Percentiles rank a stretch among this genome's conserved stretches.
These are phyloP conservation scores for Plasmodium coatneyi DNA, from an alignment of 169 alveolate genomes.

Conservation along the genomic window DNA sequence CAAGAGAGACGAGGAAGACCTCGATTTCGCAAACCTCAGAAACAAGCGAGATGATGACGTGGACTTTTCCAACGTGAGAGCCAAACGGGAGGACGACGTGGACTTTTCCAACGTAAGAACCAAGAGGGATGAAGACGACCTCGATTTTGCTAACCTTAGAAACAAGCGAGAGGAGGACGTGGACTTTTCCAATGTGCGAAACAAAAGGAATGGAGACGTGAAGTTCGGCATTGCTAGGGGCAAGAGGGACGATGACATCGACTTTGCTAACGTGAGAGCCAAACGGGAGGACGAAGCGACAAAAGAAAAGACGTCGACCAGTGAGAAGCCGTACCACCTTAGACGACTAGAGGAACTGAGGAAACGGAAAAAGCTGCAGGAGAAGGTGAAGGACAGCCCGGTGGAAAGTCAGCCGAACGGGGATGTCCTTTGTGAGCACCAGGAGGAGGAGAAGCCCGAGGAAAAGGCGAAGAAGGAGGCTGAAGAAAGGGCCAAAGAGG, in stretches of 20 bases:
- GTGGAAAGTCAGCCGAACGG: too few relatives aligned
- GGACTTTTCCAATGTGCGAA: conserved; percentile 4
- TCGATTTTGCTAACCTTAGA: too few relatives aligned
- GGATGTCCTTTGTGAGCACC: too few relatives aligned
- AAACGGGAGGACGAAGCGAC: background rate
- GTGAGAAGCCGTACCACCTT: conserved; percentile 48
- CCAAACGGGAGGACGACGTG: background rate
- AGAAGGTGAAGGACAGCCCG: too few relatives aligned
- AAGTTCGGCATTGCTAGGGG: background rate
- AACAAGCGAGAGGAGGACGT: background rate
- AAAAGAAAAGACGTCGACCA: conserved; percentile 3
- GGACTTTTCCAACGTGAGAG: background rate
- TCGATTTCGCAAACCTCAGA: too few relatives aligned
- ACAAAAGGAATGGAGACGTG: background rate
- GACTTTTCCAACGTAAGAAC: too few relatives aligned
- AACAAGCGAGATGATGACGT: too few relatives aligned
- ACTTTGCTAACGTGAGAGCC: conserved; percentile 11
- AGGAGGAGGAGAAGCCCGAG: too few relatives aligned
- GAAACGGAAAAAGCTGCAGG: conserved; percentile 5
- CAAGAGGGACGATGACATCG: background rate
- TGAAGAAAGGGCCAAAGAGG: background rate
- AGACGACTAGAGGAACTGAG: conserved; percentile 51
- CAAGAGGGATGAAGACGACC: too few relatives aligned
- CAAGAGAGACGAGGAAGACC: too few relatives aligned
- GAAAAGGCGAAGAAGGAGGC: too few relatives aligned